Evolutionary conservation across 331 rosid species (phyloP).

Genomic region (Pyracantha coccinea): DNA sequence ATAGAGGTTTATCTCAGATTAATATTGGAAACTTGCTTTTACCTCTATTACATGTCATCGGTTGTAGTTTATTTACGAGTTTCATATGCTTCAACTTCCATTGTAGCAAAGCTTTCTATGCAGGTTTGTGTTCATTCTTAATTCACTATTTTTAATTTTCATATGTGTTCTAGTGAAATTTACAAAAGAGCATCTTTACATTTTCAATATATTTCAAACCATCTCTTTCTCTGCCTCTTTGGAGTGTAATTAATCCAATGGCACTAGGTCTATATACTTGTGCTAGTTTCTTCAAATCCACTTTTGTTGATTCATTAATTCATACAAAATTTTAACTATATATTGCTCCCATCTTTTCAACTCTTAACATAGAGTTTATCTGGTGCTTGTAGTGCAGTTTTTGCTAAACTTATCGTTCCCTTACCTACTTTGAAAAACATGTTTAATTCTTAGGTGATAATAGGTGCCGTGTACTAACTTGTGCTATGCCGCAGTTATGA

Average conservation of each 20-base stretch:
- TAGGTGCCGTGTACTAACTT: background rate
- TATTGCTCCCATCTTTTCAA: background rate
- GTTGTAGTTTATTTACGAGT: background rate
- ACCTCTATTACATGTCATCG: background rate
- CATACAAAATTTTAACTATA: background rate
- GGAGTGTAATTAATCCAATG: background rate
- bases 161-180: constrained; percentile 60
- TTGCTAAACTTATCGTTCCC: background rate
- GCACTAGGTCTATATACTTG: no score
- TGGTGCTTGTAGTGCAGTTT: background rate
- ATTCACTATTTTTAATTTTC: background rate
- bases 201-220: background rate
- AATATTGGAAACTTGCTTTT: background rate
- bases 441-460: background rate
- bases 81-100: no score
- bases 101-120: no score
- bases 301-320: background rate
- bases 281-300: background rate
- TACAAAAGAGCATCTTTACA: constrained; percentile 60
- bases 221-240: background rate
- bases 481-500: constrained; percentile 45
- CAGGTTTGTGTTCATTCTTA: background rate
- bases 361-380: background rate
- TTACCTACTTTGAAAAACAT: background rate
- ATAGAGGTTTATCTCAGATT: no score